phyloP scores from a whole-genome alignment of 2,329 filamentous ascomycete genomes.

The Dothiorella sarmentorum region DNA sequence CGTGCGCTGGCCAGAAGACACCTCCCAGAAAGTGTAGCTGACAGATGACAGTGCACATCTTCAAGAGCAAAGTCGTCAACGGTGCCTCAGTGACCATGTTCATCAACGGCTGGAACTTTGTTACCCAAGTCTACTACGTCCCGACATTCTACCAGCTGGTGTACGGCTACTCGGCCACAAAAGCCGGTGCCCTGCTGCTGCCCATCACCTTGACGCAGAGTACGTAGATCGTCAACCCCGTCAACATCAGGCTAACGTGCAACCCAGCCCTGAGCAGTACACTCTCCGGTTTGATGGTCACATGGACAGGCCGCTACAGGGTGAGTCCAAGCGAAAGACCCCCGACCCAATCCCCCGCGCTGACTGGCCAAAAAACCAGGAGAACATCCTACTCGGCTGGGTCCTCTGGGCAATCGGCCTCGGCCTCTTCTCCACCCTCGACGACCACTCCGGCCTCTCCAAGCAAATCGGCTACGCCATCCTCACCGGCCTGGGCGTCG shows the following conservation, averaged over 20 bases:
- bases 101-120: slow-evolving; percentile 58
- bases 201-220: slow-evolving; percentile 44
- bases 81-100: slow-evolving; percentile 48
- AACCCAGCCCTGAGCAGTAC: slow-evolving; percentile 13
- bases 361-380: not conserved
- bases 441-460: slow-evolving; percentile 38
- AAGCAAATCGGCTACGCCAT: slow-evolving; percentile 56
- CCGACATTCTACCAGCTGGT: slow-evolving; percentile 46
- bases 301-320: slow-evolving; percentile 38
- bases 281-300: slow-evolving; percentile 51
- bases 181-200: slow-evolving; percentile 43
- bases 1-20: slow-evolving; percentile 29
- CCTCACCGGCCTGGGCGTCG: slow-evolving; percentile 36
- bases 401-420: slow-evolving; percentile 15
- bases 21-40: not conserved
- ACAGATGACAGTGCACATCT: slow-evolving; percentile 46
- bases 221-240: slow-evolving; percentile 34
- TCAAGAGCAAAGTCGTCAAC: slow-evolving; percentile 52
- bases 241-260: not conserved
- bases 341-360: too few species aligned
- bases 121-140: slow-evolving; percentile 52
- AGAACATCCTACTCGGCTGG: slow-evolving; percentile 43
- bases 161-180: slow-evolving; percentile 37
- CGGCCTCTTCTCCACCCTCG: slow-evolving; percentile 18
- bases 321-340: not conserved